Base-by-base conservation (phyloP, 139 green algal species). In the Edaphochlamys debaryana region DNA sequence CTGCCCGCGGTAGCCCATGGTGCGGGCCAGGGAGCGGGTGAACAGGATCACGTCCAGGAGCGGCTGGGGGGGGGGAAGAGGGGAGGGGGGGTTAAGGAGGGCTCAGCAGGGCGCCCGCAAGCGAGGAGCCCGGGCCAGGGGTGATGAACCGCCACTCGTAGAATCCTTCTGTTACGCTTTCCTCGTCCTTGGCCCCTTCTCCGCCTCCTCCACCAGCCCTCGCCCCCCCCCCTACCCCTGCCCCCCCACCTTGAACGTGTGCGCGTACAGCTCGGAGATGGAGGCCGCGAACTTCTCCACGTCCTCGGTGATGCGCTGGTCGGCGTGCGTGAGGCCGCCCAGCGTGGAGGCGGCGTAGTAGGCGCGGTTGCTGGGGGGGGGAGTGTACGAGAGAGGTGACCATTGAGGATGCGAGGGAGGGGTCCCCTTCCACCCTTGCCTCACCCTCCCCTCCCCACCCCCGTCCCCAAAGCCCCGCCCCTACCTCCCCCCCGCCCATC, bases 221-320 rank as follows among this genome's bases (percentile, higher is more conserved):
- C n/a, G n/a, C n/a, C n/a, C n/a, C n/a, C n/a, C n/a, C n/a, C n/a
- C n/a, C n/a, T n/a, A n/a, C n/a, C 45, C 2, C 50, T 38, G 20
- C 32, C 60, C 56, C 63, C 48, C 7, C 67, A 91, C 90, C 88
- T 97, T 98, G 89, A 98, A 98, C 25, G 95, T 98, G 87, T 98
- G 94, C 67, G 77, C 89, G 91, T 97, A 99, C 52, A 99, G 92
- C 79, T 99, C 96, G 40, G 64, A 90, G 69, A 98, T 89, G 67
- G 93, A 86, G 63, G 90, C 92, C 36, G 87, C 88, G 78, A 99
- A 99, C 89, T 97, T 96, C 82, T 99, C 96, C 73, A 99, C 94
- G 64, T 99, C 97, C 87, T 98, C 95, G 1, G 94, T 97, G 69
- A 99, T 95, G 73, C 96, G 91, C 93, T 98, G 96, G 82, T 99